Conservation (phyloP, 768 basidiomycete genomes). For the Amanita polypyramis region DNA sequence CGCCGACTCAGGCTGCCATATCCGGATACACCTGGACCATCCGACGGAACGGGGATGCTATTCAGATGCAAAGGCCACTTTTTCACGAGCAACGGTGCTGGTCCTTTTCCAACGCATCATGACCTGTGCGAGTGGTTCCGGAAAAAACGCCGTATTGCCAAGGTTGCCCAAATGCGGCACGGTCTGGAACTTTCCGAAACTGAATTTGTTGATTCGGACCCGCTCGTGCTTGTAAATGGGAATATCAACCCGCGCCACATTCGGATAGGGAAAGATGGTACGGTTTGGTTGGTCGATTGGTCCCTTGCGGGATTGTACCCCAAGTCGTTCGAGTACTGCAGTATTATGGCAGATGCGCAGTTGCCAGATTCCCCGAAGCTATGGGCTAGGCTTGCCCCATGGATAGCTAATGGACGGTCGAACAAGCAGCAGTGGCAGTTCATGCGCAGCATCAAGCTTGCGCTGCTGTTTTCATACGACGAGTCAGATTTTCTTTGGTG, state of each 20-base stretch:
- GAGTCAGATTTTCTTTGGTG: slow-evolving; percentile 2
- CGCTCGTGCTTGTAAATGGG: slow-evolving; percentile 15
- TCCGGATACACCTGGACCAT: slow-evolving; percentile 10
- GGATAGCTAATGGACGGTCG: background rate
- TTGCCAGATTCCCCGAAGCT: background rate
- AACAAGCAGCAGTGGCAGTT: slow-evolving; percentile 1
- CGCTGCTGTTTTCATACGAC: background rate
- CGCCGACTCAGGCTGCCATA: slow-evolving; percentile 8
- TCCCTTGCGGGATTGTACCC: slow-evolving; percentile 14
- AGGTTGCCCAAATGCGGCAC: background rate
- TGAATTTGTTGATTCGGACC: slow-evolving; percentile 12
- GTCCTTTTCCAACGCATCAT: slow-evolving; percentile 12
- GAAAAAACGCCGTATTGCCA: slow-evolving; percentile 2
- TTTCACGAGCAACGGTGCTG: slow-evolving; percentile 3
- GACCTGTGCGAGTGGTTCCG: slow-evolving; percentile 12
- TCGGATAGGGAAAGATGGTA: slow-evolving; percentile 13
- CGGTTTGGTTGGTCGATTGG: slow-evolving; percentile 16
- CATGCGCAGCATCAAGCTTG: background rate
- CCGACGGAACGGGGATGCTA: slow-evolving; percentile 2
- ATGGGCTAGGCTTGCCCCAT: background rate
- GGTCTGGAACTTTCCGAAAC: background rate
- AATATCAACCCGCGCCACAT: slow-evolving; percentile 14
- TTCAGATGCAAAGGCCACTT: slow-evolving; percentile 6
- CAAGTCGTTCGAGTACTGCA: slow-evolving; percentile 10
- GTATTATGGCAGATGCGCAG: slow-evolving; percentile 2